phyloP scores from a whole-genome alignment of 2,329 filamentous ascomycete species.

The Aureobasidium sp. region DNA sequence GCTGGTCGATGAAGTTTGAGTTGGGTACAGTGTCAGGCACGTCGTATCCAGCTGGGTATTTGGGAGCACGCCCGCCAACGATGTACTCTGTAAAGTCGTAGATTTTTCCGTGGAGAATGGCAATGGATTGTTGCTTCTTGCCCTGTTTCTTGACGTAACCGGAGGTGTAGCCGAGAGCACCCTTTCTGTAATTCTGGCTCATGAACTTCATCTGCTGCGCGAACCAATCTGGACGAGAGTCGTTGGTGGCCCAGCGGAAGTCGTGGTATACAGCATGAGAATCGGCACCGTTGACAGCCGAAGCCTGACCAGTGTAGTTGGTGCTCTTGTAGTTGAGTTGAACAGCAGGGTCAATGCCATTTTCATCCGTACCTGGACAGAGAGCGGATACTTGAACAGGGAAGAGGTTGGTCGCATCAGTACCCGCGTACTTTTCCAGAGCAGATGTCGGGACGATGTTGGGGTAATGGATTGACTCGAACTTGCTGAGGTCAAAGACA shows the following conservation, averaged over 20 bases:
- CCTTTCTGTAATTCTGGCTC: slow-evolving; percentile 72
- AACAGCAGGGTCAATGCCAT: slow-evolving; percentile 63
- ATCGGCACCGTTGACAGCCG: slow-evolving; percentile 57
- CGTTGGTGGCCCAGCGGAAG: slow-evolving; percentile 76
- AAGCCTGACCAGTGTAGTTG: slow-evolving; percentile 63
- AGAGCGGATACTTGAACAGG: slow-evolving; percentile 89
- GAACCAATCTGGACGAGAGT: slow-evolving; percentile 85
- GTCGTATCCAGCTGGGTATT: slow-evolving; percentile 47
- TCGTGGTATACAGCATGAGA: slow-evolving; percentile 78
- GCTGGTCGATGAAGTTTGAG: slow-evolving; percentile 70
- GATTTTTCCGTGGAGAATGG: slow-evolving; percentile 66
- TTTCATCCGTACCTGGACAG: slow-evolving; percentile 64
- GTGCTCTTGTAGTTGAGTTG: slow-evolving; percentile 71
- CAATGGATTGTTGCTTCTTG: slow-evolving; percentile 58
- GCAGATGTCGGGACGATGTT: slow-evolving; percentile 50
- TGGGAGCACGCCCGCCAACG: slow-evolving; percentile 59
- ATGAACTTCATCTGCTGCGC: slow-evolving; percentile 76
- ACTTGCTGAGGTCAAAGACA: slow-evolving; percentile 73
- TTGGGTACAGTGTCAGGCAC: slow-evolving; percentile 34
- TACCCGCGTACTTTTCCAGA: slow-evolving; percentile 72
- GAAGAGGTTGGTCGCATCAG: slow-evolving; percentile 81
- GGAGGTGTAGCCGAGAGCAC: slow-evolving; percentile 73
- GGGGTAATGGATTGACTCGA: slow-evolving; percentile 71
- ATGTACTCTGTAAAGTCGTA: slow-evolving; percentile 88
- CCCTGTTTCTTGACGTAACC: slow-evolving; percentile 66